These are phyloP conservation scores for Mucor indicus DNA, from an alignment of 371 early-diverging fungal species.

Conservation along the genomic window DNA sequence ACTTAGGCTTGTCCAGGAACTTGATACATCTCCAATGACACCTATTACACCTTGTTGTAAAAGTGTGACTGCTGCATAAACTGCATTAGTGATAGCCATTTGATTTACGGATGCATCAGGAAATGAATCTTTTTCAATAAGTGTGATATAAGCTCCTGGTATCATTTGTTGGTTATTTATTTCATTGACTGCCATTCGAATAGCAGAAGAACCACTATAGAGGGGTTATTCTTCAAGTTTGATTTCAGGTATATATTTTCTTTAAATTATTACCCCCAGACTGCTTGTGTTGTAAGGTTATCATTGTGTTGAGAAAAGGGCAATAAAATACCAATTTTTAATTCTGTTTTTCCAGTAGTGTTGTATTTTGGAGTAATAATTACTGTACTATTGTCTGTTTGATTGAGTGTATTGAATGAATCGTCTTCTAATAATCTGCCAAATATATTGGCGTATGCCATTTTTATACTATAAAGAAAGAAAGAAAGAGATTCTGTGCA, in stretches of 20 bases:
- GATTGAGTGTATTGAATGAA: slow-evolving; percentile 29
- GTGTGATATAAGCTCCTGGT: slow-evolving; percentile 54
- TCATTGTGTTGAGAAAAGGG: slow-evolving; percentile 45
- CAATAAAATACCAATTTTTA: slow-evolving; percentile 44
- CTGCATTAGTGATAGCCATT: slow-evolving; percentile 50
- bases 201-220: slow-evolving; percentile 58
- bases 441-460: slow-evolving; percentile 27
- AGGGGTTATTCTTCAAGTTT: neutral
- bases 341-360: slow-evolving; percentile 31
- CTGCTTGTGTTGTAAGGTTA: slow-evolving; percentile 42
- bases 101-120: slow-evolving; percentile 46
- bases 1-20: slow-evolving; percentile 51
- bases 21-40: slow-evolving; percentile 56
- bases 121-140: slow-evolving; percentile 63
- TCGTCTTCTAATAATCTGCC: slow-evolving; percentile 30
- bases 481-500: too few relatives aligned
- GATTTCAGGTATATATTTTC: neutral
- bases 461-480: neutral
- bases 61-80: slow-evolving; percentile 57
- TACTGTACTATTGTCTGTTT: slow-evolving; percentile 41
- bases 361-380: slow-evolving; percentile 36
- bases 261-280: slow-evolving; percentile 42
- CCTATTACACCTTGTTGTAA: slow-evolving; percentile 54
- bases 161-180: slow-evolving; percentile 53
- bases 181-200: slow-evolving; percentile 57